Evolutionary conservation across 768 basidiomycete genomes (phyloP).

Genomic region (Boletellus sp.): DNA sequence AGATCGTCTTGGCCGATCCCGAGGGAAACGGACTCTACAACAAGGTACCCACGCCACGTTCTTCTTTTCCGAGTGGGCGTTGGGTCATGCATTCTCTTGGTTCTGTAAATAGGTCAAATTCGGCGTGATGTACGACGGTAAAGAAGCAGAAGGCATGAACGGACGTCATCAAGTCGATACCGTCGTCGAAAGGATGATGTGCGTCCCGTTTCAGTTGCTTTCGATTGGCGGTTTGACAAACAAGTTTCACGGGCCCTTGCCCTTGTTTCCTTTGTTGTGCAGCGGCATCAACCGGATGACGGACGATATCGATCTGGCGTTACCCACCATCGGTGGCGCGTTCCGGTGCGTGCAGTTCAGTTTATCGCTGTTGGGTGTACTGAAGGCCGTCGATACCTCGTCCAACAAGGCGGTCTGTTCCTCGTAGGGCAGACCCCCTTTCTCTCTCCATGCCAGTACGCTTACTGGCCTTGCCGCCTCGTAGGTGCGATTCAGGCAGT

Average conservation of each 20-base stretch:
- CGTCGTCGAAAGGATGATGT: conserved; percentile 93
- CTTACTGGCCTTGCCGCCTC: background rate
- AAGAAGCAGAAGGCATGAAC: conserved; percentile 90
- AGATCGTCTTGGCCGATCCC: conserved; percentile 82
- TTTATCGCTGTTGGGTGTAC: too few relatives aligned
- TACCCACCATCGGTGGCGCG: conserved; percentile 84
- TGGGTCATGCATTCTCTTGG: too few relatives aligned
- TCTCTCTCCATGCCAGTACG: too few relatives aligned
- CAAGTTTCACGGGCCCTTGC: too few relatives aligned
- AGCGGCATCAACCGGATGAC: conserved; percentile 95
- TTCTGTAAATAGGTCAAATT: conserved; percentile 59
- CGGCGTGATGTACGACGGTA: conserved; percentile 91
- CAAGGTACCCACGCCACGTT: conserved; percentile 56
- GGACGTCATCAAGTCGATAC: conserved; percentile 94
- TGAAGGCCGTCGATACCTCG: conserved; percentile 83
- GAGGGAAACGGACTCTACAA: conserved; percentile 95
- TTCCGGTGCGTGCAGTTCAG: conserved; percentile 42
- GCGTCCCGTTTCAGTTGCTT: conserved; percentile 12
- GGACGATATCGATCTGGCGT: conserved; percentile 80
- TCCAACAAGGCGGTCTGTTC: conserved; percentile 87
- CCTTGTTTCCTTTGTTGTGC: background rate
- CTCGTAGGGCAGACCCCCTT: conserved; percentile 81
- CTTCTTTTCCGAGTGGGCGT: background rate
- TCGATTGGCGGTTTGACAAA: background rate
- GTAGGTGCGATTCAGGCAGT: conserved; percentile 83